Percentiles rank a stretch among this genome's conserved stretches.
Conservation (phyloP, 2,329 filamentous ascomycete genomes). For the Sporothrix brunneoviolacea region DNA sequence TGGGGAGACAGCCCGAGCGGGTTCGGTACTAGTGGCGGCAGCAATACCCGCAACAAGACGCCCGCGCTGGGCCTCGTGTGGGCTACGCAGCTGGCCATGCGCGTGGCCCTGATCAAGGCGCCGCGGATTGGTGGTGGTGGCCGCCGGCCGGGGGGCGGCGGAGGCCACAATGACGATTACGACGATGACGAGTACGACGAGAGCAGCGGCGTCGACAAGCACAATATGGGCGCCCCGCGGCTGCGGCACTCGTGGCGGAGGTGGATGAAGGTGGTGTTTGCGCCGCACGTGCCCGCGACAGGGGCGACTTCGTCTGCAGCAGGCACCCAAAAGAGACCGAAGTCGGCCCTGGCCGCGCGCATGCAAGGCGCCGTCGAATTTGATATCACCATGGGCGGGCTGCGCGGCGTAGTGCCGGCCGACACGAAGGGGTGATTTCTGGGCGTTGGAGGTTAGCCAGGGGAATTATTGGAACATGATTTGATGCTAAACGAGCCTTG, state of each 20-base stretch:
- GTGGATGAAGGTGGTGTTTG: constrained; percentile 86
- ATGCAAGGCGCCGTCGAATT: constrained; percentile 56
- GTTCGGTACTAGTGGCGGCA: constrained; percentile 25
- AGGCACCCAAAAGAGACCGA: background rate
- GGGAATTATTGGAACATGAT: too few relatives aligned
- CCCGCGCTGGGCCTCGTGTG: constrained; percentile 83
- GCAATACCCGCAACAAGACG: constrained; percentile 59
- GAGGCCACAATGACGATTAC: background rate
- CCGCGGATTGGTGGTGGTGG: constrained; percentile 36
- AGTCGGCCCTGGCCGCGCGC: background rate
- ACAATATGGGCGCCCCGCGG: constrained; percentile 26
- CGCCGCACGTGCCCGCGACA: constrained; percentile 60
- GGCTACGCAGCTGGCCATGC: constrained; percentile 80
- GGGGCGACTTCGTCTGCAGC: constrained; percentile 34
- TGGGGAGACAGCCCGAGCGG: constrained; percentile 68
- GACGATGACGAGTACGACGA: constrained; percentile 18
- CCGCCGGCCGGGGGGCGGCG: constrained; percentile 32
- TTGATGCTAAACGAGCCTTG: too few relatives aligned
- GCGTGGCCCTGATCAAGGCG: constrained; percentile 72
- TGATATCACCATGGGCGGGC: constrained; percentile 64
- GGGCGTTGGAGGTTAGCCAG: too few relatives aligned
- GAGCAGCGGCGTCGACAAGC: constrained; percentile 31
- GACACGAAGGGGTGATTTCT: constrained; percentile 1
- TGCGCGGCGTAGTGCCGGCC: constrained; percentile 27
- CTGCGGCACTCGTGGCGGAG: constrained; percentile 49